A percentile compares a stretch with the other conserved stretches of the same genome.
These are phyloP conservation scores for Coemansia sp. DNA, from an alignment of 192 early-diverging fungal species.

Conservation along the genomic window DNA sequence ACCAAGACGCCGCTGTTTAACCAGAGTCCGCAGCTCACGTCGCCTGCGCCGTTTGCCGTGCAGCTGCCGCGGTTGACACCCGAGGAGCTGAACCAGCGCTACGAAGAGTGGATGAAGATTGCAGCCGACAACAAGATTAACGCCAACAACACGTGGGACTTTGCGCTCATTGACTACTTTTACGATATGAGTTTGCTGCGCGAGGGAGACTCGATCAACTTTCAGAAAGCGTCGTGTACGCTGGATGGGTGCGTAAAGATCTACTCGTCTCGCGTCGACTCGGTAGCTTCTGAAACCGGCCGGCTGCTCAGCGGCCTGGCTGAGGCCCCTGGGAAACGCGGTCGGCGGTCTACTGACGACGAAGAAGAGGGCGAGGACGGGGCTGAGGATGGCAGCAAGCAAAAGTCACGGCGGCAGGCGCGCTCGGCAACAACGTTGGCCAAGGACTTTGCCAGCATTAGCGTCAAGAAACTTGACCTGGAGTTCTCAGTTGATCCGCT, in stretches of 20 bases:
- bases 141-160: conserved; percentile 90
- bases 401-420: conserved; percentile 25
- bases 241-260: conserved; percentile 97
- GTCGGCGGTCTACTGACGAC: conserved; percentile 28
- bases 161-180: conserved; percentile 98
- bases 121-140: conserved; percentile 97
- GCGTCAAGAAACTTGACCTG: conserved; percentile 82
- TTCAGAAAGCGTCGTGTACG: conserved; percentile 96
- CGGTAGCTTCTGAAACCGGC: conserved; percentile 88
- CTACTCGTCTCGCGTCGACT: conserved; percentile 95
- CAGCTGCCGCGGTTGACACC: conserved; percentile 51
- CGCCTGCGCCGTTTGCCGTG: conserved; percentile 45
- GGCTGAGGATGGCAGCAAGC: conserved; percentile 43
- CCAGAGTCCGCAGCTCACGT: conserved; percentile 36
- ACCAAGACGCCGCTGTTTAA: conserved; percentile 33
- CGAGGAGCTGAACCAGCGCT: conserved; percentile 62
- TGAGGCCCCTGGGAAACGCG: conserved; percentile 62
- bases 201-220: conserved; percentile 98
- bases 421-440: conserved; percentile 71
- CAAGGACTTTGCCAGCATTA: conserved; percentile 77
- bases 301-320: conserved; percentile 85
- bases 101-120: conserved; percentile 98
- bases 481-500: conserved; percentile 94
- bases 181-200: conserved; percentile 90
- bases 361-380: conserved; percentile 50